Base-by-base conservation (phyloP, 441 rosid genomes). In the Kokia cookei region DNA sequence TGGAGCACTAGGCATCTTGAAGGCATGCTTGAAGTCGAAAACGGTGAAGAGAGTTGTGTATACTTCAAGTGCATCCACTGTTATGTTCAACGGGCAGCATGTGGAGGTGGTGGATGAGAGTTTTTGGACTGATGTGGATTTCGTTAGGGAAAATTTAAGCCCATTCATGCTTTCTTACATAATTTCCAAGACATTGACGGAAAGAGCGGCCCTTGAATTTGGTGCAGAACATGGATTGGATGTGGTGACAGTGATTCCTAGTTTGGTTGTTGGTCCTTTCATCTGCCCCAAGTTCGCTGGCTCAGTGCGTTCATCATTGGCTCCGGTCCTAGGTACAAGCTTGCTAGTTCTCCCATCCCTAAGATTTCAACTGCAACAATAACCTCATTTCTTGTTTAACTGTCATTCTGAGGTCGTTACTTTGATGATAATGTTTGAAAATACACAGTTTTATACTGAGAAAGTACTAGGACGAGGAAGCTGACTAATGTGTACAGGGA, bases 1-100 rank as follows among this genome's bases (percentile, higher is more conserved):
- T 17, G 90, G 86, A 66, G 60, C 83, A 26, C 62, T 74, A 69
- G 91, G 91, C 11, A 80, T 86, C 32, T 45, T 84, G 15, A 77
- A 74, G 14, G 76, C 88, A 3, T 80, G 82, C 78, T 29, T 79
- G 70, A 79, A 76, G 12, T 75, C 84, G 19, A 83, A 78, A 73
- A 82, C 88, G 2, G 83, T 84, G 55, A 80, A 77, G 72, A 77
- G 86, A 1, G 79, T 84, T 26, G 26, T 67, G 7, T 48, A 67
- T 9, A 48, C 88, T 42, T 85, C 88, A 0, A 81, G 87, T 70
- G 32, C 65, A 3, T 45, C 84, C 0, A 48, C 88, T 0, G 76
- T 81, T 5, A 0, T 0, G 0, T 7, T 54, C 9, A 77, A 51
- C 10, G 61, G 42, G 5, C 68, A 62, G 1, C 64, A 26, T 0